Conservation (phyloP, 208 protist genomes). For the Polymyxa betae region DNA sequence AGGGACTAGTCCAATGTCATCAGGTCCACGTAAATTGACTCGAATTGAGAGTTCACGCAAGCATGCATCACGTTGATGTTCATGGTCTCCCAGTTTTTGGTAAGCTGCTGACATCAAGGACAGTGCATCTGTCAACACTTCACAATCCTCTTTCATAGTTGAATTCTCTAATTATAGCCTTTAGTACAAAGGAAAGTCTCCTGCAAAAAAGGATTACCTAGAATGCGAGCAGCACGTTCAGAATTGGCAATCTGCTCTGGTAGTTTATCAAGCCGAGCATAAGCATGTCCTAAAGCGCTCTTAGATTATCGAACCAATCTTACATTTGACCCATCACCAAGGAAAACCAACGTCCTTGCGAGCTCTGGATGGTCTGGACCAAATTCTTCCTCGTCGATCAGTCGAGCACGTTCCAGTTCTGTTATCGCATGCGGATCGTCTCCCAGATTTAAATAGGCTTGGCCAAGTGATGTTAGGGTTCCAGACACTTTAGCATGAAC, state of each 20-base stretch:
- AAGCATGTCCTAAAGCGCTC: not conserved
- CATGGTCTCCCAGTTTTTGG: conserved; percentile 37
- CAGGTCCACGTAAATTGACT: not conserved
- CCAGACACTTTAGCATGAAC: conserved; percentile 24
- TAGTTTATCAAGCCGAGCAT: conserved; percentile 13
- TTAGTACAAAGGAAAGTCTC: not conserved
- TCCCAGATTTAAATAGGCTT: conserved; percentile 14
- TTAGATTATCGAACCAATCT: not conserved
- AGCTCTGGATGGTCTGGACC: not conserved
- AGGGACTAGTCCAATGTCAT: conserved; percentile 21
- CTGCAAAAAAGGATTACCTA: not conserved
- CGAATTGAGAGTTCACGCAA: not conserved
- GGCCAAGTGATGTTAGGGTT: not conserved
- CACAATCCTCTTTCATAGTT: not conserved
- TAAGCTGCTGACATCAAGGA: not conserved
- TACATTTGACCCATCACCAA: not conserved
- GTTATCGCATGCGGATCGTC: not conserved
- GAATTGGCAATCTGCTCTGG: not conserved
- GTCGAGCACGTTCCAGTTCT: conserved; percentile 6
- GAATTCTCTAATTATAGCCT: not conserved
- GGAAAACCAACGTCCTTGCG: conserved; percentile 18
- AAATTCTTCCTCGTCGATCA: not conserved
- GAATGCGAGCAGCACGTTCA: not conserved
- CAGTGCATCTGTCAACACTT: not conserved
- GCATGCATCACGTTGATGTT: not conserved